A percentile compares a stretch with the other conserved stretches of the same genome.
Evolutionary conservation across 257 asterid species (phyloP).

Genomic region (Thymus mandschuricus): DNA sequence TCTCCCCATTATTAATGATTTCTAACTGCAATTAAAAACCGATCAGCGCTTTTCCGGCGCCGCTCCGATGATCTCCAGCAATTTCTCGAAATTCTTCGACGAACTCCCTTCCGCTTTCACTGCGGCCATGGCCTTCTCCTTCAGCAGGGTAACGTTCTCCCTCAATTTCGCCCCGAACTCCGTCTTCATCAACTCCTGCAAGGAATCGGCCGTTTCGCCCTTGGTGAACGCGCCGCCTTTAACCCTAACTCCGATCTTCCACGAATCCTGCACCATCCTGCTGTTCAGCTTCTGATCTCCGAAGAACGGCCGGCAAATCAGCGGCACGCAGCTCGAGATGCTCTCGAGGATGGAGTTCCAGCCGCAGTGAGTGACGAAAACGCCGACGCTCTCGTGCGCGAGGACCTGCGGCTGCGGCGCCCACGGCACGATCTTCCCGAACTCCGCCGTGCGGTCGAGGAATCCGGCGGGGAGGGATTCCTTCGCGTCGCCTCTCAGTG

Average conservation of each 20-base stretch:
- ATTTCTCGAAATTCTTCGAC: conserved; percentile 37
- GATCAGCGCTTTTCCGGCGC: neutral
- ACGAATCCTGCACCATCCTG: conserved; percentile 55
- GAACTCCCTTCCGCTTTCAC: conserved; percentile 53
- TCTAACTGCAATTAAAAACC: neutral
- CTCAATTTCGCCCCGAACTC: conserved; percentile 38
- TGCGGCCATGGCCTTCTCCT: conserved; percentile 40
- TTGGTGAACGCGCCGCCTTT: conserved; percentile 47
- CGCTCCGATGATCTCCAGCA: conserved; percentile 45
- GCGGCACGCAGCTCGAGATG: conserved; percentile 53
- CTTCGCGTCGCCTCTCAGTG: conserved; percentile 39
- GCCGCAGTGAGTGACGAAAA: conserved; percentile 72
- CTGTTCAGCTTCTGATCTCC: conserved; percentile 67
- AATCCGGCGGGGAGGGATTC: conserved; percentile 57
- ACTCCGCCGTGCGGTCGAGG: conserved; percentile 40
- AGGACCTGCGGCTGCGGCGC: conserved; percentile 66
- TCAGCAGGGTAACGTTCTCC: conserved; percentile 42
- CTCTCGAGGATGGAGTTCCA: conserved; percentile 79
- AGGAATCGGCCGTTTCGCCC: conserved; percentile 36
- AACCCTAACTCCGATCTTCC: conserved; percentile 51
- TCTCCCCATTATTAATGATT: neutral
- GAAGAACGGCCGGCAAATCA: conserved; percentile 74
- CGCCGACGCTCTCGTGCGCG: conserved; percentile 47
- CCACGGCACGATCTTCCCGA: conserved; percentile 63
- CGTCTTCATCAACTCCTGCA: conserved; percentile 29